Base-by-base conservation (phyloP, 768 basidiomycete genomes). In the Lentinus tigrinus region DNA sequence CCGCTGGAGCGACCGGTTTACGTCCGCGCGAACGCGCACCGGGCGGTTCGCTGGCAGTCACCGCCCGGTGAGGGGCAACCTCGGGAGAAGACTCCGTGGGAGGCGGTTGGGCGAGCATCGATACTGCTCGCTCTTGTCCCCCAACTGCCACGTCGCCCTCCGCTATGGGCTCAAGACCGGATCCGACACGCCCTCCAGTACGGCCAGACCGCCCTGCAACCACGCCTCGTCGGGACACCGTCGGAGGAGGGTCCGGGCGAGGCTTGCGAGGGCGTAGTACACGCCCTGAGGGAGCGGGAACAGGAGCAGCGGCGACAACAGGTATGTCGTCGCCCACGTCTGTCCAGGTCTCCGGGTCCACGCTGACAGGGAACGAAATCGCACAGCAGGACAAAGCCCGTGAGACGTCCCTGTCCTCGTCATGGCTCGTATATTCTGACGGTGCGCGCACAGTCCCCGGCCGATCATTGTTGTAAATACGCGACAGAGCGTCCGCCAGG, bases 401-500 rank as follows among this genome's bases (percentile, higher is more conserved):
- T 6, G 31, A 31, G 31, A 31, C 31, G 31, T 31, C 31, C 11
- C 31, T n/a, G 13, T 42, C 40, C n/a, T 42, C 40, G 21, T 42
- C 40, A 8, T 17, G 19, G n/a, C 9, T 9, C 40, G 17, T 21
- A 8, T 42, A 42, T n/a, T 42, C 40, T 14, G 40, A 42, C 17
- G 40, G 40, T 1, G 40, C 40, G 40, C 40, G 40, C 7, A 42
- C 40, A 3, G 40, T 42, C 1, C 61, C 64, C 5, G 52, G 38
- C 3, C 37, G 11, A 23, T 69, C 67, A 44, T 65, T 54, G 7
- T 40, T 17, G 52, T 62, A 62, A 23, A 54, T 47, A 8, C 61
- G 50, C 14, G 62, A 63, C 21, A 63, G 40, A 17, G 60, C 55
- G 36, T 78, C 76, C 0, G 73, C 70, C 0, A 75, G 42, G 0